These are phyloP conservation scores for Trichosanthes cucumerina DNA, from an alignment of 306 rosid genomes.

Conservation along the genomic window DNA sequence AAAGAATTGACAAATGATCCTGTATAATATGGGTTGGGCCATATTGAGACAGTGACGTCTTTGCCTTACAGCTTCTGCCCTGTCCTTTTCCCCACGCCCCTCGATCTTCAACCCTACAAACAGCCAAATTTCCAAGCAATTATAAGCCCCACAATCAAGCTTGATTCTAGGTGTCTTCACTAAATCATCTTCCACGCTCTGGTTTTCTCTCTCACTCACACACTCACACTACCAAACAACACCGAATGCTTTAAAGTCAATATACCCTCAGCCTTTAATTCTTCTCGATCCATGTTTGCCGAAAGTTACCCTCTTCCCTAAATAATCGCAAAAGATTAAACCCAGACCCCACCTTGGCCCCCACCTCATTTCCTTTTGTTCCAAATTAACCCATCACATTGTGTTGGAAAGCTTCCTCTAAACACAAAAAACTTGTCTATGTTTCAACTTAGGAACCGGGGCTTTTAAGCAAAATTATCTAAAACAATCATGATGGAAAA, in stretches of 20 bases:
- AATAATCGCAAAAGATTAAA: neutral
- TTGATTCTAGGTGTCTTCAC: neutral
- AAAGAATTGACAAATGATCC: neutral
- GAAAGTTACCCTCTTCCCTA: neutral
- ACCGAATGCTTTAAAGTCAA: conserved; percentile 14
- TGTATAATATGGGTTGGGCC: neutral
- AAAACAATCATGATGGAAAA: neutral
- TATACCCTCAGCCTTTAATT: conserved; percentile 4
- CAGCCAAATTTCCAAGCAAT: conserved; percentile 5
- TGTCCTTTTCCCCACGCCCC: neutral
- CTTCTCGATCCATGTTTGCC: conserved; percentile 3
- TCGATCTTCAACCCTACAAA: conserved; percentile 4
- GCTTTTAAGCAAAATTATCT: neutral
- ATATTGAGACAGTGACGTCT: neutral
- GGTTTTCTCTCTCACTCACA: neutral
- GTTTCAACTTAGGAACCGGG: neutral
- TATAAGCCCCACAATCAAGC: conserved; percentile 4
- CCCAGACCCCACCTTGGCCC: conserved; percentile 3
- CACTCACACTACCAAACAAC: neutral
- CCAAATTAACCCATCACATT: neutral
- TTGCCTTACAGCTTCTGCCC: conserved; percentile 8
- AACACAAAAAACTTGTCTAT: neutral
- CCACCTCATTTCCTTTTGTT: neutral
- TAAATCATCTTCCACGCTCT: neutral
- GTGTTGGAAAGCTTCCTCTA: too few relatives aligned